Base-by-base conservation (phyloP, 495 filamentous ascomycete genomes). In the Cryomyces minteri region DNA sequence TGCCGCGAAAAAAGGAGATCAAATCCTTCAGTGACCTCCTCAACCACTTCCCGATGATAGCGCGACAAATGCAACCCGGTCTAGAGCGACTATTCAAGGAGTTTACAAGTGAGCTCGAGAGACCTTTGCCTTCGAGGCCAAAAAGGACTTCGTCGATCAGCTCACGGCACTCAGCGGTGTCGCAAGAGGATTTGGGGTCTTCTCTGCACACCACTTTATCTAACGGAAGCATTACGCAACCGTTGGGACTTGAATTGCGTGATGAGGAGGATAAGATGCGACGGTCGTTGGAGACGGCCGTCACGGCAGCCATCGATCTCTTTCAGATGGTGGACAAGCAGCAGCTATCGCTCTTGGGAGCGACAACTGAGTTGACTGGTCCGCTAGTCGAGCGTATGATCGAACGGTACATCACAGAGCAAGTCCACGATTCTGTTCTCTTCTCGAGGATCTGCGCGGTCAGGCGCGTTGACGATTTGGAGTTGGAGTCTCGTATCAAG, bases 271-370 rank as follows among this genome's bases (percentile, higher is more conserved):
- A 88, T 50, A 62, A 82, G 9, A 86, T 99, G 76, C 72, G 87
- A 40, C 77, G 74, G 6, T 81, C 82, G 7, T 55, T 96, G 43
- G 92, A 99, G 64, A 88, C 79, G 1, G 86, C 87, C 2, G 84
- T 99, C 12, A 94, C 85, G 5, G 78, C 82, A 9, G 90, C 88
- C 0, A 94, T 95, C 51, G 92, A 96, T 59, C 69, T 96, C 1
- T 99, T 99, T 49, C 86, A 95, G 53, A 73, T 78, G 40, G 88
- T 96, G 12, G 92, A 99, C 52, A 94, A 94, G 54, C 83, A 93
- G 48, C 92, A 96, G 57, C 64, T 99, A 39, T 93, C 88, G 10
- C 71, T 88, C 25, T 73, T 99, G 11, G 92, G 86, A 6, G 80
- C 88, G 6, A 92, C 85, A 4, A 99, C 92, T 4, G 86, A 95